These are phyloP conservation scores for Termitomyces titanicus DNA, from an alignment of 768 basidiomycete species.

Conservation along the genomic window DNA sequence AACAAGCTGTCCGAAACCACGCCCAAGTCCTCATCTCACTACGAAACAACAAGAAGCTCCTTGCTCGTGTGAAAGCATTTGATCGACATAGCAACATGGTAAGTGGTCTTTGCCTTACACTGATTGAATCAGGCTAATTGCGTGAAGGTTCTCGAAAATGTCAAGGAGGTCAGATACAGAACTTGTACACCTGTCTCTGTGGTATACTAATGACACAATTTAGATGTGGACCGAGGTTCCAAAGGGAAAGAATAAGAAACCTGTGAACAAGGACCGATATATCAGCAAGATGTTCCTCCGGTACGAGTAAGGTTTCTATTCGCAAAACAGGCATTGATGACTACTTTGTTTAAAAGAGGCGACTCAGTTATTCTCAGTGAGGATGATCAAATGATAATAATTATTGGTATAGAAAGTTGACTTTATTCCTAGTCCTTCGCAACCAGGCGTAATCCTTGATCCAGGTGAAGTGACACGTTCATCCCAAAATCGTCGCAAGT, in stretches of 20 bases:
- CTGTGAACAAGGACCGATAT: slow-evolving; percentile 98
- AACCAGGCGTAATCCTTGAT: slow-evolving; percentile 52
- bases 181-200: neutral
- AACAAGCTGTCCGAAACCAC: slow-evolving; percentile 97
- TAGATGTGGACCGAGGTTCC: slow-evolving; percentile 99
- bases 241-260: slow-evolving; percentile 98
- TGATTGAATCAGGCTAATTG: neutral
- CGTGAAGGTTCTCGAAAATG: slow-evolving; percentile 88
- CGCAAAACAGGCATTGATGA: slow-evolving; percentile 2
- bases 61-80: slow-evolving; percentile 96
- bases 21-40: slow-evolving; percentile 96
- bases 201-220: slow-evolving; percentile 3
- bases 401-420: slow-evolving; percentile 24
- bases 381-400: slow-evolving; percentile 27
- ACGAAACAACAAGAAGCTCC: slow-evolving; percentile 96
- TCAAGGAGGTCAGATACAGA: slow-evolving; percentile 71
- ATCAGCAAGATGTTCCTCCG: slow-evolving; percentile 99
- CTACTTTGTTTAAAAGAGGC: slow-evolving; percentile 50
- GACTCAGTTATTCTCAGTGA: slow-evolving; percentile 97
- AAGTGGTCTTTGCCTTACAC: slow-evolving; percentile 21
- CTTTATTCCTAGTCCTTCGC: slow-evolving; percentile 55
- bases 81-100: slow-evolving; percentile 99
- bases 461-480: neutral
- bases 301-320: slow-evolving; percentile 34
- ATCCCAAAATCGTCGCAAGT: neutral